These are phyloP conservation scores for Fomitopsis betulina DNA, from an alignment of 1,284 basidiomycete species.

Conservation along the genomic window DNA sequence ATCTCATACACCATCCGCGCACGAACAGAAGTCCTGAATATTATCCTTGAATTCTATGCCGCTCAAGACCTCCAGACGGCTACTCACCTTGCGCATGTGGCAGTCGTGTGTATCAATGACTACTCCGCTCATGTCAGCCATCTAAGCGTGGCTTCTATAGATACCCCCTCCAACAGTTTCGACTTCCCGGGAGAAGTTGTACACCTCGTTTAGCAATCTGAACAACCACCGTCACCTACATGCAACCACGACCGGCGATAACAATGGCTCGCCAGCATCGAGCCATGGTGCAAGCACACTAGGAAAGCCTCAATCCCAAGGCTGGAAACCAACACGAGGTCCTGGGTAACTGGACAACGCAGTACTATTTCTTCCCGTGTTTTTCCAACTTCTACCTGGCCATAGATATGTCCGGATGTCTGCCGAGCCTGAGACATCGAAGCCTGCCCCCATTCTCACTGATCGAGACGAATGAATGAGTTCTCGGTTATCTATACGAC, in stretches of 20 bases:
- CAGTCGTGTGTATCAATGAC: constrained; percentile 38
- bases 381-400: background rate
- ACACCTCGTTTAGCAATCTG: constrained; percentile 17
- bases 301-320: constrained; percentile 15
- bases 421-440: background rate
- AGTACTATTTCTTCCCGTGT: background rate
- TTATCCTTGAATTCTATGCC: constrained; percentile 70
- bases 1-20: constrained; percentile 8
- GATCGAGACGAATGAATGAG: background rate
- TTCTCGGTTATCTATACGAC: background rate
- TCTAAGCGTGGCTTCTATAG: constrained; percentile 23
- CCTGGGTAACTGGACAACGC: background rate
- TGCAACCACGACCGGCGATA: constrained; percentile 8
- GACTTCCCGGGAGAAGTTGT: constrained; percentile 19
- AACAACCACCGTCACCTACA: constrained; percentile 10
- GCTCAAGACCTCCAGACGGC: constrained; percentile 48
- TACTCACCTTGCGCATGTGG: constrained; percentile 48
- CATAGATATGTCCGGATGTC: background rate
- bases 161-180: constrained; percentile 37
- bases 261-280: constrained; percentile 14
- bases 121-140: background rate
- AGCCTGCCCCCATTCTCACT: background rate
- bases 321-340: constrained; percentile 20
- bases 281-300: constrained; percentile 16
- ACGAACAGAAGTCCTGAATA: constrained; percentile 50